These are phyloP conservation scores for Nepenthes alata DNA, from an alignment of 179 eudicot genomes.

Conservation along the genomic window DNA sequence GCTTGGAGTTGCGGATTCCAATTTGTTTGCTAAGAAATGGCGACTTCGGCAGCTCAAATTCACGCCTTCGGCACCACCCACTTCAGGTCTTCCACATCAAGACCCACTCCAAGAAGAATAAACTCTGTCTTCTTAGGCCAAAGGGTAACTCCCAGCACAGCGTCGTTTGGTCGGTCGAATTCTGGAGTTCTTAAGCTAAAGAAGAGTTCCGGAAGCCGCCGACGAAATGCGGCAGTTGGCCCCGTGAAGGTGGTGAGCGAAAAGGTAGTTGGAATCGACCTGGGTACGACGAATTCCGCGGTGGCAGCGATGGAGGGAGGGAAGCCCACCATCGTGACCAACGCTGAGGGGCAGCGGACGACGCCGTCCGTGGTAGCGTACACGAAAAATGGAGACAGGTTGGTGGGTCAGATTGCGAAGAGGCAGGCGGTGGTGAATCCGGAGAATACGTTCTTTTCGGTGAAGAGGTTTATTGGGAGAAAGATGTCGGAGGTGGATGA, in stretches of 20 bases:
- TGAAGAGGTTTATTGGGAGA: slow-evolving; percentile 85
- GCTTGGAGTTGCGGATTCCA: not conserved
- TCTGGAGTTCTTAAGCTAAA: slow-evolving; percentile 19
- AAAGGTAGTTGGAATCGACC: slow-evolving; percentile 86
- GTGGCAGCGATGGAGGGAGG: slow-evolving; percentile 98
- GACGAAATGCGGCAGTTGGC: slow-evolving; percentile 6
- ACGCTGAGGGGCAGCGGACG: slow-evolving; percentile 83
- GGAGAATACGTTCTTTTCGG: slow-evolving; percentile 75
- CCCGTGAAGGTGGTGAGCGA: slow-evolving; percentile 51
- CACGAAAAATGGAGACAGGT: slow-evolving; percentile 63
- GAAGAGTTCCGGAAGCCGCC: slow-evolving; percentile 6
- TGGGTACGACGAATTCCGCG: slow-evolving; percentile 83
- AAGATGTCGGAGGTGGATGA: slow-evolving; percentile 85
- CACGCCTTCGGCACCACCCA: slow-evolving; percentile 34
- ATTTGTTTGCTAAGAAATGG: slow-evolving; percentile 22
- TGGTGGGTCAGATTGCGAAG: slow-evolving; percentile 88
- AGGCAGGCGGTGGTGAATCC: slow-evolving; percentile 89
- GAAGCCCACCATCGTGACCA: slow-evolving; percentile 74
- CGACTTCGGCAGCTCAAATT: slow-evolving; percentile 52
- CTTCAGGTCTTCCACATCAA: slow-evolving; percentile 13
- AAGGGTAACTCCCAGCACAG: slow-evolving; percentile 8
- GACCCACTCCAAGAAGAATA: not conserved
- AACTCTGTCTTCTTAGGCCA: slow-evolving; percentile 39
- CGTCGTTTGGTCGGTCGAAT: slow-evolving; percentile 22
- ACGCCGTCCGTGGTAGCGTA: slow-evolving; percentile 96